Evolutionary conservation across 2,329 filamentous ascomycete genomes (phyloP), one percentile per base, ranked within the genome.

Genomic region (Trichoderma sp.): DNA sequence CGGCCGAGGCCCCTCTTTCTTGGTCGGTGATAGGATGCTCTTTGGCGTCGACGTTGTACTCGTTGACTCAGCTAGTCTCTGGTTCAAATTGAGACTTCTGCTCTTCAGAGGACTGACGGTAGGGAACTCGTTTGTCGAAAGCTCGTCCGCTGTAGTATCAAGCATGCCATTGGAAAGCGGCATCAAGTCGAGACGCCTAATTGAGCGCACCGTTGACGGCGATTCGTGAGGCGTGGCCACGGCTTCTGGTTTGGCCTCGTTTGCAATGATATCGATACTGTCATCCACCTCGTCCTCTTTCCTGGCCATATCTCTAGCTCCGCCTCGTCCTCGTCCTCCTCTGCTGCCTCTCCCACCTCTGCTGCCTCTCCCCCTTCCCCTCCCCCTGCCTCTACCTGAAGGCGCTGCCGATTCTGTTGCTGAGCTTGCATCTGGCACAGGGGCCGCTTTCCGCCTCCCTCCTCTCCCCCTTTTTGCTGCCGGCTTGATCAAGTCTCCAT

Each of bases 21-120:
- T 88, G 21, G 82, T 82, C 4, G 89, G 88, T 3, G 87, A 86
- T 56, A 90, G 77, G 70, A 90, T 91, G 8, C 88, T 83, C 76
- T 86, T 89, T 11, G 86, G 82, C n/a, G 78, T 74, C 21, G 77
- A 62, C 14, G 74, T 74, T n/a, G 72, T 57, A 30, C 65, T 7
- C n/a, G 36, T 58, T 3, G 70, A 68, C n/a, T 72, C 73, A 9
- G 60, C 62, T 4, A 73, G 18, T 8, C 63, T 36, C 36, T 72
- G 71, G 34, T 60, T 73, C 15, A 73, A 63, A 3, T 71, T 68
- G 60, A 70, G 53, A 4, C 14, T 65, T n/a, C 70, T 68, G n/a
- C 18, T 67, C 26, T 63, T 68, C 43, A 72, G 9, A 15, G 72
- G 74, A n/a, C 73, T 73, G 14, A 63, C 56, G 7, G 56, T 15